Percentiles rank a stretch among this genome's conserved stretches.
These are phyloP conservation scores for Tolypocladium amazonense DNA, from an alignment of 2,329 filamentous ascomycete species.

Conservation along the genomic window DNA sequence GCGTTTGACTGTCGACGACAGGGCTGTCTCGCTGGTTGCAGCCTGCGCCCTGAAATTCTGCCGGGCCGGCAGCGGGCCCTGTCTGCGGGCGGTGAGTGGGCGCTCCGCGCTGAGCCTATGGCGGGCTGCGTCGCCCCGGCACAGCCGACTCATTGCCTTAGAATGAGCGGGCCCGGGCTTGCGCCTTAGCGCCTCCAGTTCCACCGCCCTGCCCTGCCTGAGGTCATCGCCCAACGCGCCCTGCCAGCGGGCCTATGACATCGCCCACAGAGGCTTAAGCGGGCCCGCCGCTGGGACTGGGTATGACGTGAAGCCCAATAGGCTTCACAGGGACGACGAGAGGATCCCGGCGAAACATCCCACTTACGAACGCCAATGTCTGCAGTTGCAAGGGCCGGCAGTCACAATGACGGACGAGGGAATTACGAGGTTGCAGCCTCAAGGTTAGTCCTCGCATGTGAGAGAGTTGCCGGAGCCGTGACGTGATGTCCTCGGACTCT, in stretches of 20 bases:
- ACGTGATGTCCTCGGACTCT: background rate
- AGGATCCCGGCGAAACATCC: background rate
- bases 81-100: background rate
- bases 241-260: background rate
- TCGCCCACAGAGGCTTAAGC: background rate
- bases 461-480: background rate
- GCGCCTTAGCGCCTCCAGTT: background rate
- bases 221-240: background rate
- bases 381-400: constrained; percentile 3
- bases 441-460: constrained; percentile 4
- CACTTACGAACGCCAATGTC: constrained; percentile 2
- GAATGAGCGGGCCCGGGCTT: background rate
- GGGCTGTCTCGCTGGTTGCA: background rate
- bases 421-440: constrained; percentile 3
- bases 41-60: background rate
- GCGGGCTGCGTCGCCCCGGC: background rate
- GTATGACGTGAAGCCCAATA: constrained; percentile 4
- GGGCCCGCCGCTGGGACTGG: constrained; percentile 3
- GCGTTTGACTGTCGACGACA: background rate
- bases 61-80: background rate
- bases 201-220: background rate
- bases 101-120: background rate
- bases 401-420: constrained; percentile 8
- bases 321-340: background rate
- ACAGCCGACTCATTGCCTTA: background rate